phyloP scores from a whole-genome alignment of 306 rosid species.

The Alnus glutinosa region DNA sequence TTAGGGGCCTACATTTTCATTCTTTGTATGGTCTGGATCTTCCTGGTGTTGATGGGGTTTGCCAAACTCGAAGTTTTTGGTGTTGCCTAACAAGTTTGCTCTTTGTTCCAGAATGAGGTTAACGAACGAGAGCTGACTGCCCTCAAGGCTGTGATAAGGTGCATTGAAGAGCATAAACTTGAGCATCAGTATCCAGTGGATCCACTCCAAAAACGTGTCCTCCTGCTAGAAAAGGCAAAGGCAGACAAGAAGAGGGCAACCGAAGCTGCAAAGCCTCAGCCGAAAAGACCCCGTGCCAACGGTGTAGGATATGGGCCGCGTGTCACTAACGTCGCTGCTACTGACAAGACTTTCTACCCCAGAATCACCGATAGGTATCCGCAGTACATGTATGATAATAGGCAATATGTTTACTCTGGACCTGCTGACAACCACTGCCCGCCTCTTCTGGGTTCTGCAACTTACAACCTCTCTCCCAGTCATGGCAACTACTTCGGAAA shows the following conservation, averaged over 20 bases:
- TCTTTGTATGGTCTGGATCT: neutral
- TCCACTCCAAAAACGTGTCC: slow-evolving; percentile 75
- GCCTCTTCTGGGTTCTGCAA: slow-evolving; percentile 57
- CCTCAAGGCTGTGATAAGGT: slow-evolving; percentile 75
- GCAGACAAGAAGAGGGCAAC: slow-evolving; percentile 95
- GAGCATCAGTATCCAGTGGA: slow-evolving; percentile 78
- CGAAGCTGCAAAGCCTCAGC: slow-evolving; percentile 88
- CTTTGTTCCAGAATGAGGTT: slow-evolving; percentile 69
- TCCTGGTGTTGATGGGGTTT: slow-evolving; percentile 18
- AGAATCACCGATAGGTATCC: slow-evolving; percentile 91
- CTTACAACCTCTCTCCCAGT: slow-evolving; percentile 70
- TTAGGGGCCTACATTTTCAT: neutral
- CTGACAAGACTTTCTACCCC: slow-evolving; percentile 69
- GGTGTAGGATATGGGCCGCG: slow-evolving; percentile 69
- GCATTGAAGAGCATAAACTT: slow-evolving; percentile 95
- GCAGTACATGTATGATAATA: slow-evolving; percentile 69
- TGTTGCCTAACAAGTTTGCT: slow-evolving; percentile 7
- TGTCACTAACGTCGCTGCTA: slow-evolving; percentile 50
- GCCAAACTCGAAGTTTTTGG: neutral
- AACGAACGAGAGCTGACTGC: slow-evolving; percentile 88
- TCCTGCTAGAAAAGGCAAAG: slow-evolving; percentile 83
- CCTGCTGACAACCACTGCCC: slow-evolving; percentile 79
- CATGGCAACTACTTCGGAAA: slow-evolving; percentile 88
- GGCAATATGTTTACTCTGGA: slow-evolving; percentile 68
- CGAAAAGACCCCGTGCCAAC: slow-evolving; percentile 94